phyloP scores from a whole-genome alignment of 768 basidiomycete species.

The Russula emetica region DNA sequence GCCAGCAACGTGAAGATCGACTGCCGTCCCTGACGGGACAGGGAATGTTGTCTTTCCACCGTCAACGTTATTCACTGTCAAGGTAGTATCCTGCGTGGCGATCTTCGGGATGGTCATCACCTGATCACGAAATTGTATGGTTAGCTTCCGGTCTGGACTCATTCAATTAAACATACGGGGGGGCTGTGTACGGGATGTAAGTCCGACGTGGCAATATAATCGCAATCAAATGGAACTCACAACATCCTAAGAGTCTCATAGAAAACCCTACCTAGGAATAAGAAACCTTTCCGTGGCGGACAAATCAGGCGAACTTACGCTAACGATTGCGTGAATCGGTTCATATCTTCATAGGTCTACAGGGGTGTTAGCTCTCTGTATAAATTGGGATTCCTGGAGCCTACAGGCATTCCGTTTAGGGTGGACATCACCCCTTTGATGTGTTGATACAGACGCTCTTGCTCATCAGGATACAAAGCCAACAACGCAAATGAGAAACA shows the following conservation, averaged over 20 bases:
- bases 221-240: constrained; percentile 13
- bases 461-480: constrained; percentile 41
- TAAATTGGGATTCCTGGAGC: background rate
- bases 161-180: constrained; percentile 2
- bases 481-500: constrained; percentile 41
- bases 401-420: constrained; percentile 10
- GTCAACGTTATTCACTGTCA: constrained; percentile 34
- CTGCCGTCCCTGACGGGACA: constrained; percentile 41
- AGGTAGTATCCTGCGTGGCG: constrained; percentile 44
- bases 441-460: constrained; percentile 39
- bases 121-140: constrained; percentile 35
- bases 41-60: constrained; percentile 42
- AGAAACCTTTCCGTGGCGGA: background rate
- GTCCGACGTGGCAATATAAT: background rate
- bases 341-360: too few species aligned
- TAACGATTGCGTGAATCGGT: too few species aligned
- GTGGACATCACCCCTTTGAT: constrained; percentile 35
- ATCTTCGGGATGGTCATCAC: constrained; percentile 43
- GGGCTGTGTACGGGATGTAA: constrained; percentile 9
- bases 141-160: background rate
- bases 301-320: background rate
- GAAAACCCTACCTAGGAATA: constrained; percentile 37
- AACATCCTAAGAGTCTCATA: constrained; percentile 49
- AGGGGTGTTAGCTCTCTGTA: too few species aligned
- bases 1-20: constrained; percentile 40